phyloP scores from a whole-genome alignment of 352 stramenopile species.

The Pythium angustatum region DNA sequence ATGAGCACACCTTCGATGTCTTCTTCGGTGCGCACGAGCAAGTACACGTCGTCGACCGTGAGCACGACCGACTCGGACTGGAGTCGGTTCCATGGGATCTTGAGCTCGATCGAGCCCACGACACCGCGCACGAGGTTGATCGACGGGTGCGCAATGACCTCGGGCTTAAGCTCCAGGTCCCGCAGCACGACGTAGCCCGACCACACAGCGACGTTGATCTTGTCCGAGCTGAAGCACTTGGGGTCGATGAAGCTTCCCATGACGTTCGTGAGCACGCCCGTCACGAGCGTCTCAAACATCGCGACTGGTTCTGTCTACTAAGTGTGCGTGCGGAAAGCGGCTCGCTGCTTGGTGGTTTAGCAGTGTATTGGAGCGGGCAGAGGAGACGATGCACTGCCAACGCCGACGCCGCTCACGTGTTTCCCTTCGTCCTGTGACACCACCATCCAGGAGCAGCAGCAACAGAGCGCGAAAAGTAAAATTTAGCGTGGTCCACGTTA shows the following conservation, averaged over 20 bases:
- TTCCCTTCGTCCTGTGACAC: slow-evolving; percentile 12
- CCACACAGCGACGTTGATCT: slow-evolving; percentile 88
- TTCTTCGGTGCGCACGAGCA: slow-evolving; percentile 76
- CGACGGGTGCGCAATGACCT: slow-evolving; percentile 65
- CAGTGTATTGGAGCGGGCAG: not conserved
- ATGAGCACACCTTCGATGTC: slow-evolving; percentile 79
- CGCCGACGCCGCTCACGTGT: not conserved
- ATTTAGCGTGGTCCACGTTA: slow-evolving; percentile 23
- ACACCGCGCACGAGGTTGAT: slow-evolving; percentile 77
- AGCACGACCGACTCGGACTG: slow-evolving; percentile 86
- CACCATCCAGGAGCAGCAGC: not conserved
- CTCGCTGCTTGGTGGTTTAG: not conserved
- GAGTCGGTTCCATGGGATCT: slow-evolving; percentile 89
- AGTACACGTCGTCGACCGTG: slow-evolving; percentile 86
- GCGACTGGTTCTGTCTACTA: not conserved
- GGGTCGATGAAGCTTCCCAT: slow-evolving; percentile 88
- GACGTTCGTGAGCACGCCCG: slow-evolving; percentile 79
- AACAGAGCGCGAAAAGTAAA: not conserved
- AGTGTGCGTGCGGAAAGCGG: not conserved
- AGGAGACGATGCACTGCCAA: not conserved
- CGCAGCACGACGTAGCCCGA: slow-evolving; percentile 85
- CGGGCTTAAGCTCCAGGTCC: slow-evolving; percentile 77
- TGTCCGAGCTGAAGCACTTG: slow-evolving; percentile 87
- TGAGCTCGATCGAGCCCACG: slow-evolving; percentile 85
- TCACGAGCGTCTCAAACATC: slow-evolving; percentile 90